Conservation (phyloP, 1,284 basidiomycete genomes). For the Apiotrichum siamense region DNA sequence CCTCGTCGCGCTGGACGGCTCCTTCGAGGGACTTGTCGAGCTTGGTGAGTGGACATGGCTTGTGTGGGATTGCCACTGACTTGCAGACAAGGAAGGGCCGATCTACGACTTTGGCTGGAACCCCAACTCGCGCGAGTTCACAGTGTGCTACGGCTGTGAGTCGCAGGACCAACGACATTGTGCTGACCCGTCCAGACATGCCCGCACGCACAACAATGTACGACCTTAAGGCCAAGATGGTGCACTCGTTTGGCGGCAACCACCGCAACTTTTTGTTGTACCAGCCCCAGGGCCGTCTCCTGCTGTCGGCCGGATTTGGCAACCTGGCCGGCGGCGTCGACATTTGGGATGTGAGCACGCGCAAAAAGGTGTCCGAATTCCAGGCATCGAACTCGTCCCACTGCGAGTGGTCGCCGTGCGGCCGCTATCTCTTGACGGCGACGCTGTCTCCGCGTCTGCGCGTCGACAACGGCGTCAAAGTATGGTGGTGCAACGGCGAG, state of each 20-base stretch:
- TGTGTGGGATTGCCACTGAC: neutral
- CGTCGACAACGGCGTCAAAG: slow-evolving; percentile 93
- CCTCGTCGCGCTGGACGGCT: slow-evolving; percentile 87
- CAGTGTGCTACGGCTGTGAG: slow-evolving; percentile 87
- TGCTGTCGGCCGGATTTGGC: slow-evolving; percentile 89
- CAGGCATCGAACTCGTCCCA: slow-evolving; percentile 81
- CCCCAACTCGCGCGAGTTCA: slow-evolving; percentile 95
- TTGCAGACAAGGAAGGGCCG: slow-evolving; percentile 83
- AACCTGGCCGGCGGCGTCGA: slow-evolving; percentile 92
- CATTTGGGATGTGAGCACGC: slow-evolving; percentile 79
- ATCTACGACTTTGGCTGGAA: slow-evolving; percentile 97
- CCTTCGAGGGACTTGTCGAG: slow-evolving; percentile 85
- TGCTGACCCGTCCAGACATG: no score
- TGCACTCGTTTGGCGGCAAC: slow-evolving; percentile 84
- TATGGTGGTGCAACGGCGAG: slow-evolving; percentile 87
- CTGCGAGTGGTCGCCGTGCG: slow-evolving; percentile 94
- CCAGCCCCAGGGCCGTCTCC: slow-evolving; percentile 86
- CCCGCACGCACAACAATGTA: slow-evolving; percentile 89
- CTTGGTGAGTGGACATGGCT: slow-evolving; percentile 43
- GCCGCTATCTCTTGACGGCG: slow-evolving; percentile 85
- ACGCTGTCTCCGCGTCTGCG: slow-evolving; percentile 88
- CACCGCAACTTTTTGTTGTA: slow-evolving; percentile 90
- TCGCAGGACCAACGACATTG: no score
- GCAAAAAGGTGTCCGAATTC: slow-evolving; percentile 77
- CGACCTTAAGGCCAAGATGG: slow-evolving; percentile 77